Percentiles rank a stretch among this genome's conserved stretches.
phyloP scores from a whole-genome alignment of 805 yeast genomes.

The Suhomyces emberorum region DNA sequence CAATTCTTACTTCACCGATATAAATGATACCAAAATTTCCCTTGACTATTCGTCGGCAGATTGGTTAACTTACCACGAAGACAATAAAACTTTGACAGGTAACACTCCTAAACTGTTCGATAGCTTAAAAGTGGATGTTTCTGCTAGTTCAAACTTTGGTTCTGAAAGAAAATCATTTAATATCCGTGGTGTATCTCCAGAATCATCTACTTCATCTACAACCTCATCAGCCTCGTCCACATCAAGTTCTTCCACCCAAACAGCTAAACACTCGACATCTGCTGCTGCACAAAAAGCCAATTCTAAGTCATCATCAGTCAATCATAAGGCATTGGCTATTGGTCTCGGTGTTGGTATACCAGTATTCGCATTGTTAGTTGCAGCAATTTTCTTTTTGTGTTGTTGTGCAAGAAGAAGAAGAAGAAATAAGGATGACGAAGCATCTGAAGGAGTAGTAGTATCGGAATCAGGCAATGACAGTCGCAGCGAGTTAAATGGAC shows the following conservation, averaged over 20 bases:
- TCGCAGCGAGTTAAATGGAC: conserved; percentile 23
- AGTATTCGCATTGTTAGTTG: conserved; percentile 46
- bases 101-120: conserved; percentile 41
- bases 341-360: conserved; percentile 91
- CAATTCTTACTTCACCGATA: conserved; percentile 55
- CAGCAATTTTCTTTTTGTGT: conserved; percentile 47
- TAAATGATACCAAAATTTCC: conserved; percentile 45
- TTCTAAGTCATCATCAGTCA: conserved; percentile 12
- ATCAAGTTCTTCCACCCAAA: conserved; percentile 23
- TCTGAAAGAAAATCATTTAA: conserved; percentile 41
- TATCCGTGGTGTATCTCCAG: conserved; percentile 45
- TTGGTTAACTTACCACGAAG: conserved; percentile 66
- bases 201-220: conserved; percentile 21
- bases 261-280: conserved; percentile 22
- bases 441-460: no score
- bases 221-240: conserved; percentile 21
- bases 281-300: conserved; percentile 7
- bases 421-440: conserved; percentile 17
- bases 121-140: conserved; percentile 21
- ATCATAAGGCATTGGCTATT: conserved; percentile 67
- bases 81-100: conserved; percentile 69
- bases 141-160: conserved; percentile 28
- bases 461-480: conserved; percentile 5
- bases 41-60: conserved; percentile 35
- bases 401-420: conserved; percentile 47